phyloP scores from a whole-genome alignment of 2,329 filamentous ascomycete genomes.

The Cercospora sp. region DNA sequence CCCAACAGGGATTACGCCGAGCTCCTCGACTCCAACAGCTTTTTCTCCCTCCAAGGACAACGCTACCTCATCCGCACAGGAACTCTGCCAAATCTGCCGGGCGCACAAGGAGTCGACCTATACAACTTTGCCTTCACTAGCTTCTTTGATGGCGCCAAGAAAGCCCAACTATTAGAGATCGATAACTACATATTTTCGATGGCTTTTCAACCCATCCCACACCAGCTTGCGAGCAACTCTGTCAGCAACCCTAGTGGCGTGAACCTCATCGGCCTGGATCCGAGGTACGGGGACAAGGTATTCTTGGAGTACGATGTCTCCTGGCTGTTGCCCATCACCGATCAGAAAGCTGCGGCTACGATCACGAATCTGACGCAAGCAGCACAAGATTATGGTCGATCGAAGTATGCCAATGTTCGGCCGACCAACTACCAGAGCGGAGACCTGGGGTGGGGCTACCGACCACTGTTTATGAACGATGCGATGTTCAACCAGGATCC shows the following conservation, averaged over 20 bases:
- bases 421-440: conserved; percentile 30
- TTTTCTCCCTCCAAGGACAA: conserved; percentile 27
- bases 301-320: conserved; percentile 32
- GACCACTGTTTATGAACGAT: conserved; percentile 33
- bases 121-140: conserved; percentile 25
- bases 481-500: conserved; percentile 31
- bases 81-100: conserved; percentile 39
- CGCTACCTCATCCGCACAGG: conserved; percentile 46
- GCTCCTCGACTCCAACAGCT: conserved; percentile 23
- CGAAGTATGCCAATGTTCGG: conserved; percentile 20
- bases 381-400: conserved; percentile 23
- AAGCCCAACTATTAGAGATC: conserved; percentile 10
- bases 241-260: conserved; percentile 24
- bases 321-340: conserved; percentile 21
- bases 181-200: conserved; percentile 25
- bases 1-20: conserved; percentile 21
- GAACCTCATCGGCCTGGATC: conserved; percentile 27
- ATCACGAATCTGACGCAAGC: conserved; percentile 25
- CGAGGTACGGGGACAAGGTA: conserved; percentile 22
- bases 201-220: conserved; percentile 28
- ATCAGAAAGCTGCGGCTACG: conserved; percentile 20
- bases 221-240: conserved; percentile 21
- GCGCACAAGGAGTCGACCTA: conserved; percentile 20
- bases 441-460: conserved; percentile 20
- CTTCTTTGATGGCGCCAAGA: conserved; percentile 18